A percentile compares a stretch with the other conserved stretches of the same genome.
Evolutionary conservation across 2,329 filamentous ascomycete genomes (phyloP).

Genomic region (Fusarium stilboides): DNA sequence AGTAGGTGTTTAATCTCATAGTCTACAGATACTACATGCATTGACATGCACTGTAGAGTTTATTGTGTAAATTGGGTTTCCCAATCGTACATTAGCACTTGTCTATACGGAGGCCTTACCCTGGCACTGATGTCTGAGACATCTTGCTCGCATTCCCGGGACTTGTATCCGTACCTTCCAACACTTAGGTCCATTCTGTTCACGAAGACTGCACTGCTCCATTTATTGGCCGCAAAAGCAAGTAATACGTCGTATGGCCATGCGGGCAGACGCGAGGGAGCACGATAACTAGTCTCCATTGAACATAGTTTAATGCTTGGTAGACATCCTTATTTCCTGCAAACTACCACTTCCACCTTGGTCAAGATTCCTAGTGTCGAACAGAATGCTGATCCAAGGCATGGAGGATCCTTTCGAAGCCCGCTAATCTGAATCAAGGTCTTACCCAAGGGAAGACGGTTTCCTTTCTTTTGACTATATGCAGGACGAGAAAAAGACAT

Average conservation of each 20-base stretch:
- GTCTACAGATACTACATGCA: constrained; percentile 1
- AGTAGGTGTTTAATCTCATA: neutral
- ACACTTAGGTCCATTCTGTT: neutral
- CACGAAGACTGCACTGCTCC: constrained; percentile 2
- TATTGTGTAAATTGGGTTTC: neutral
- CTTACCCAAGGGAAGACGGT: neutral
- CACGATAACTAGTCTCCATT: constrained; percentile 19
- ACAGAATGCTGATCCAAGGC: constrained; percentile 8
- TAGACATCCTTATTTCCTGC: constrained; percentile 27
- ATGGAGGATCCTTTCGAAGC: constrained; percentile 11
- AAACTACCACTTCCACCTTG: constrained; percentile 17
- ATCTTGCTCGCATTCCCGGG: constrained; percentile 16
- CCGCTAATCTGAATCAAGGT: constrained; percentile 16
- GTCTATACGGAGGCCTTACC: neutral
- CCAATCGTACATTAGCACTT: neutral
- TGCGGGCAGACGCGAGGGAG: constrained; percentile 24
- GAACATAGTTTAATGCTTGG: constrained; percentile 22
- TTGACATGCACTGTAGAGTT: neutral
- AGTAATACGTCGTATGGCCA: constrained; percentile 14
- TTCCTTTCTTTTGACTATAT: neutral
- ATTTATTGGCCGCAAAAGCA: constrained; percentile 25
- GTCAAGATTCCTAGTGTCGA: constrained; percentile 19
- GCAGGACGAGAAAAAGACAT: constrained; percentile 24
- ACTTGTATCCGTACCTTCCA: constrained; percentile 17
- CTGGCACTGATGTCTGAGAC: constrained; percentile 21